Base-by-base conservation (phyloP, 2,329 filamentous ascomycete genomes). In the Cladosporium sp. region DNA sequence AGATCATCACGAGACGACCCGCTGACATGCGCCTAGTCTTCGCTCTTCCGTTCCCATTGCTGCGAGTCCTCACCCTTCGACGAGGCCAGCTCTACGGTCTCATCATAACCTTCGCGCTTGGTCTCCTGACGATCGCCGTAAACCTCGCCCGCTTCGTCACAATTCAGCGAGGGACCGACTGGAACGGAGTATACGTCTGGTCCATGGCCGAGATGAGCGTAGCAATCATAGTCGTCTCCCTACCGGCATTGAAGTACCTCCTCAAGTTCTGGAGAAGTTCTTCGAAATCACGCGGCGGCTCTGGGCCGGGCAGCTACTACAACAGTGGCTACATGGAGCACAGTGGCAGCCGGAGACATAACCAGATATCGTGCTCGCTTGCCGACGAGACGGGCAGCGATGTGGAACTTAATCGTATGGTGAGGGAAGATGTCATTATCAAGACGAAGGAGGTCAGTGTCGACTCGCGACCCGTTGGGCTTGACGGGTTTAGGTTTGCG, bases 171-270 rank as follows among this genome's bases (percentile, higher is more conserved):
- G 47, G 47, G 12, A 50, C 32, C 3, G 47, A 50, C 20, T 50
- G 47, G 47, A 50, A 50, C 34, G 34, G 34, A 20, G 28, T 50
- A 1, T 50, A 50, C 47, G 47, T 50, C 4, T 50, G 47, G 47
- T 36, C 32, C 19, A 50, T 50, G 47, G 47, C 47, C n/a, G 47
- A 50, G 28, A 50, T 50, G 47, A 50, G 47, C 47, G 47, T 50
- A 13, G 47, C 47, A 4, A 50, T 50, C 19, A 50, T 50, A 6
- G 47, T 50, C 32, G 47, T 50, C 12, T 50, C 47, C 6, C 35
- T 50, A 19, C 47, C 47, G 19, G 47, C 47, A 15, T n/a, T 50
- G 17, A 50, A 50, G 34, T 36, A 37, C 13, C 34, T 50, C 10
- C 47, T 50, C 47, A 37, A 24, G 13, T 36, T 5, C 28, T 50